Evolutionary conservation across 1,139 yeast species (phyloP), one percentile per base, ranked within the genome.

Genomic region (Hyphopichia wangnamkhiaoensis): DNA sequence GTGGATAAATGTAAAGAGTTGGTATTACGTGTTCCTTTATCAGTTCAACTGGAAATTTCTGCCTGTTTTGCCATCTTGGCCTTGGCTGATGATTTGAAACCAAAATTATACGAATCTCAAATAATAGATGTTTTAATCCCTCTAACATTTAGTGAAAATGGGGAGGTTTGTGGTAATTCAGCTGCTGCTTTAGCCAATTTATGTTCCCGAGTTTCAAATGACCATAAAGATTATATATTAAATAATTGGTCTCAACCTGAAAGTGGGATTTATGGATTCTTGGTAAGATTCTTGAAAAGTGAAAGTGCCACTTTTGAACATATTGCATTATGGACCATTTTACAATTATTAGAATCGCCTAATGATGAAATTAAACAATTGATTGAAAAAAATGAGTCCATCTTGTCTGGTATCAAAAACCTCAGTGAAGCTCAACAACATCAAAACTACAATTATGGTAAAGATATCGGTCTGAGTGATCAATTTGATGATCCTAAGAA

Each of bases 61-160:
- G 99, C 99, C 6, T 91, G 98, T 59, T 83, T 93, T 66, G 99
- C 99, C 3, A 95, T 93, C 39, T 76, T 93, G 50, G 98, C 98
- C 0, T 72, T 93, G 38, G 97, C 98, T 23, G 98, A 94, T 65
- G 97, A 90, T 56, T 79, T 95, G 53, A 94, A 93, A 67, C 80
- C 86, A 41, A 85, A 86, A 54, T 74, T 94, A 54, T 79, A 93
- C 49, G 88, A 88, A 46, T 76, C 91, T 52, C 93, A 90, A 39
- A 84, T 94, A 37, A 79, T 91, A 47, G 93, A 88, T 53, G 96
- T 90, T 31, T 77, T 93, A 47, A 84, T 93, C 47, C 98, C 98
- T 18, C 76, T 94, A 59, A 93, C 98, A 3, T 82, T 81, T 52
- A 85, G 95, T 35, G 79, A 79, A 45, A 90, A 91, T 58, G 88